These are phyloP conservation scores for Lactifluus rugatus DNA, from an alignment of 768 basidiomycete species.

Conservation along the genomic window DNA sequence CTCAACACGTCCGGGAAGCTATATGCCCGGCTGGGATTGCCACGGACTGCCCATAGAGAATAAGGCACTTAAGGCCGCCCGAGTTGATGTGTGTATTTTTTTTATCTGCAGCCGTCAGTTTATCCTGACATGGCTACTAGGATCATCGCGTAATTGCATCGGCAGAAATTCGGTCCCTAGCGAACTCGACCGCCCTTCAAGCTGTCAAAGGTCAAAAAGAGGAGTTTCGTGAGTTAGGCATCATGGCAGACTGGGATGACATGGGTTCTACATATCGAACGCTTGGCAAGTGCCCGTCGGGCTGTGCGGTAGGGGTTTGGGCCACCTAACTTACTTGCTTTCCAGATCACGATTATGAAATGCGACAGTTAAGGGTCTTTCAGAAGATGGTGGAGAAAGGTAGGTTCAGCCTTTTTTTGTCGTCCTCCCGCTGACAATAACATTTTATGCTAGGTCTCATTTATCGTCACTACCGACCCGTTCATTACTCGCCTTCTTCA, in stretches of 20 bases:
- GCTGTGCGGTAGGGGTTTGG: neutral
- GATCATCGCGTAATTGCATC: slow-evolving; percentile 50
- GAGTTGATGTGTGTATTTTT: slow-evolving; percentile 35
- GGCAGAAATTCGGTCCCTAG: slow-evolving; percentile 54
- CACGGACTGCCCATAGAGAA: slow-evolving; percentile 97
- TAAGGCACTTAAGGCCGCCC: slow-evolving; percentile 73
- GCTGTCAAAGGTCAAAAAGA: slow-evolving; percentile 67
- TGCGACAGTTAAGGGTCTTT: slow-evolving; percentile 79
- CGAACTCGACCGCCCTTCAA: slow-evolving; percentile 58
- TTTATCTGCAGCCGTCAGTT: neutral
- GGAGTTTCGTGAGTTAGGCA: slow-evolving; percentile 73
- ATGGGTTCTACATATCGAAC: slow-evolving; percentile 69
- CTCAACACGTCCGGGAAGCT: slow-evolving; percentile 39
- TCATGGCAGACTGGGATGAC: slow-evolving; percentile 86
- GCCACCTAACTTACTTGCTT: neutral
- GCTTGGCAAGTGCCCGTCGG: slow-evolving; percentile 43
- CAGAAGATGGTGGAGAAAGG: slow-evolving; percentile 83
- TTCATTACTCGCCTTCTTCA: slow-evolving; percentile 92
- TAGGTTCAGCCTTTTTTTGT: slow-evolving; percentile 21
- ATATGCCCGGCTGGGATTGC: slow-evolving; percentile 95
- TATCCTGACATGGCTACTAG: slow-evolving; percentile 26
- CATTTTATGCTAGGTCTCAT: slow-evolving; percentile 53
- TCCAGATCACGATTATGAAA: slow-evolving; percentile 78
- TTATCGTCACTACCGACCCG: slow-evolving; percentile 78
- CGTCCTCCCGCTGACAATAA: neutral